These are phyloP conservation scores for Danielozyma ontarioensis DNA, from an alignment of 805 yeast genomes.

Conservation along the genomic window DNA sequence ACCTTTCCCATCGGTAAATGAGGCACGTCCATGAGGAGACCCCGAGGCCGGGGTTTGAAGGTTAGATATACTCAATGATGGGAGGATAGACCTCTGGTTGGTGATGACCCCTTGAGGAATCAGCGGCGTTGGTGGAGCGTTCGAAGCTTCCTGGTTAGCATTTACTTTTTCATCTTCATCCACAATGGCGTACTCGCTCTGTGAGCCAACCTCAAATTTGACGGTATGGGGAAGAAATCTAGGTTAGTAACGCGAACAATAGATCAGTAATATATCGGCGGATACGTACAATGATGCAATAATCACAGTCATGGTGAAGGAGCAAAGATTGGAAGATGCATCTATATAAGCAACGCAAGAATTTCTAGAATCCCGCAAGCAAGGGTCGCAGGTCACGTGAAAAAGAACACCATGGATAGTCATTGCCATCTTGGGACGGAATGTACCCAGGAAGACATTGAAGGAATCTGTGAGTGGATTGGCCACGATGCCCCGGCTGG, in stretches of 20 bases:
- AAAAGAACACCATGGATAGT: constrained; percentile 13
- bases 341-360: too few species aligned
- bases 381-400: neutral
- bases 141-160: constrained; percentile 4
- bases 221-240: constrained; percentile 73
- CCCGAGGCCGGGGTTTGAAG: constrained; percentile 7
- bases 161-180: constrained; percentile 5
- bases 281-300: constrained; percentile 62
- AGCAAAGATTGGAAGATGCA: too few species aligned
- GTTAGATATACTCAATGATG: constrained; percentile 35
- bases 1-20: neutral
- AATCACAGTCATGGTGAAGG: constrained; percentile 51
- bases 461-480: constrained; percentile 5
- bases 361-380: neutral
- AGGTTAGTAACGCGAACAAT: constrained; percentile 16
- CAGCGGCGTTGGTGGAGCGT: constrained; percentile 1
- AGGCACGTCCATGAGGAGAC: constrained; percentile 3
- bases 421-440: constrained; percentile 31
- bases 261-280: neutral
- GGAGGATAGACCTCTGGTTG: constrained; percentile 21
- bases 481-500: constrained; percentile 1
- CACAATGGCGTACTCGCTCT: constrained; percentile 3
- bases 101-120: neutral
- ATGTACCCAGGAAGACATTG: constrained; percentile 6
- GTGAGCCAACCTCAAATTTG: constrained; percentile 49